A percentile compares a stretch with the other conserved stretches of the same genome.
These are phyloP conservation scores for Nectriaceae sp. DNA, from an alignment of 2,329 filamentous ascomycete species.

Conservation along the genomic window DNA sequence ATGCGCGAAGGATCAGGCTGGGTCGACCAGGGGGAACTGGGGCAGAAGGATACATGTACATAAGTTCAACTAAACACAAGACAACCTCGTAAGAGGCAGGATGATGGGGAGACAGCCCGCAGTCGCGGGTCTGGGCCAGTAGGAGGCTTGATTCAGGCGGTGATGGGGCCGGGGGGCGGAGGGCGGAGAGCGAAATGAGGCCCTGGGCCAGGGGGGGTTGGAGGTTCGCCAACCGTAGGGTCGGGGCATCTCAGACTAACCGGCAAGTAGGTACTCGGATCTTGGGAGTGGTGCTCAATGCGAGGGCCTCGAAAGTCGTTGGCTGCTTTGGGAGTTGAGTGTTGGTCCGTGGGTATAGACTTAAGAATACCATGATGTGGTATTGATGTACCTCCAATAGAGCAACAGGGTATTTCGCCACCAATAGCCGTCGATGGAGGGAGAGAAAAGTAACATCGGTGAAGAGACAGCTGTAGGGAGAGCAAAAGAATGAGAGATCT, in stretches of 20 bases:
- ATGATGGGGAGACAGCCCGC: conserved; percentile 28
- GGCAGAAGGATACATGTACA: neutral
- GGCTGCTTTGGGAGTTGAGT: no score
- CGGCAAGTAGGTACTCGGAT: conserved; percentile 11
- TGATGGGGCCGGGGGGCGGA: conserved; percentile 25
- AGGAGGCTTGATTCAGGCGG: conserved; percentile 30
- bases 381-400: no score
- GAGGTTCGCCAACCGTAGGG: conserved; percentile 27
- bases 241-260: conserved; percentile 28
- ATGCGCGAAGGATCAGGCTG: conserved; percentile 30
- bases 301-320: no score
- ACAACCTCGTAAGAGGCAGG: conserved; percentile 25
- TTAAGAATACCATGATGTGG: no score
- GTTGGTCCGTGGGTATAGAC: no score
- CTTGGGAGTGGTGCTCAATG: conserved; percentile 14
- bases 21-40: conserved; percentile 23
- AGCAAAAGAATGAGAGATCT: neutral
- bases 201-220: conserved; percentile 19
- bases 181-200: conserved; percentile 30
- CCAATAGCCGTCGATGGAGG: no score
- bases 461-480: no score
- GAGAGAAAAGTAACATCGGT: no score
- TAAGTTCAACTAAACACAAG: neutral
- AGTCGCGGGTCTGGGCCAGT: conserved; percentile 23
- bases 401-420: no score